phyloP scores from a whole-genome alignment of 768 basidiomycete genomes.

The Termitomyces sp. region DNA sequence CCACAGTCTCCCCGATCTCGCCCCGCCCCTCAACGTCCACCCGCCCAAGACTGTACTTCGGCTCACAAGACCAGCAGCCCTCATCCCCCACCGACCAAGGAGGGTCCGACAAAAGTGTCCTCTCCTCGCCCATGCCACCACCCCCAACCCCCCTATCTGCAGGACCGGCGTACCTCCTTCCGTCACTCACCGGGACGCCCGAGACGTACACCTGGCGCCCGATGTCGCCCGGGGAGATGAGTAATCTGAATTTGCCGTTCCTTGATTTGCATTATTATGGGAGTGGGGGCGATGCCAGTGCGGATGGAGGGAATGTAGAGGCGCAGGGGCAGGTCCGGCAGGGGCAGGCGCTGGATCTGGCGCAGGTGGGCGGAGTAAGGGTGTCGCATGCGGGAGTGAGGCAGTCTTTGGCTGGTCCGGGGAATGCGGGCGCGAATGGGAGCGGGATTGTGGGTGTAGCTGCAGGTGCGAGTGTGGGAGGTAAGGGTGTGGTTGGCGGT shows the following conservation, averaged over 20 bases:
- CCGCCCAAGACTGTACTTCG: background rate
- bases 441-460: no score
- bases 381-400: slow-evolving; percentile 14
- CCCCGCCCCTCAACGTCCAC: background rate
- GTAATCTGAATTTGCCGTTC: slow-evolving; percentile 54
- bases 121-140: background rate
- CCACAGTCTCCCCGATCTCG: no score
- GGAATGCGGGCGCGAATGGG: slow-evolving; percentile 1
- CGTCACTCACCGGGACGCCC: no score
- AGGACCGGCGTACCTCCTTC: slow-evolving; percentile 7
- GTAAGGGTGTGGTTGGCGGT: background rate
- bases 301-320: slow-evolving; percentile 6
- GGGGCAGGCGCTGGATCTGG: slow-evolving; percentile 38
- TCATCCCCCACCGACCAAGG: background rate
- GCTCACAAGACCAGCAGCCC: background rate
- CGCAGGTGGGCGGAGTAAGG: slow-evolving; percentile 17
- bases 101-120: background rate
- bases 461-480: background rate
- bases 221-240: slow-evolving; percentile 10
- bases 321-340: slow-evolving; percentile 4
- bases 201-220: slow-evolving; percentile 24
- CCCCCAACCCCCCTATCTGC: background rate
- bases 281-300: background rate
- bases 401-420: slow-evolving; percentile 13
- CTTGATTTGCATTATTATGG: slow-evolving; percentile 71